phyloP scores from a whole-genome alignment of 768 basidiomycete species.

The Pseudohyphozyma bogoriensis region DNA sequence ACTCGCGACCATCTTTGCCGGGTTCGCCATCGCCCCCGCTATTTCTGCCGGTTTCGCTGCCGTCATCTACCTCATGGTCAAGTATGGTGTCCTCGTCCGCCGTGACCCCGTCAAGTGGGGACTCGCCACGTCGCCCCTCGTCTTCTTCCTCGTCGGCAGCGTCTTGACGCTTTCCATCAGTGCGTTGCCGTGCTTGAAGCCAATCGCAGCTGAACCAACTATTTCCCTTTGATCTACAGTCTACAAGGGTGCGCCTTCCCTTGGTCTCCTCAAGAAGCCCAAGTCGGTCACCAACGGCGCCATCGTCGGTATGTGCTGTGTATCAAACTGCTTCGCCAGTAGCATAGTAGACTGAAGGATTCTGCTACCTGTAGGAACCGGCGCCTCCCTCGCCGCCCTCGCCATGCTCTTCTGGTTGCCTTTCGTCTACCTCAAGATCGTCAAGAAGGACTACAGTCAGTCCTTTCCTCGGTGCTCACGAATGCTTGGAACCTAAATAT shows the following conservation, averaged over 20 bases:
- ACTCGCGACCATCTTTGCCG: conserved; percentile 35
- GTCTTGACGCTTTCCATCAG: conserved; percentile 41
- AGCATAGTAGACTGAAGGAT: too few species aligned
- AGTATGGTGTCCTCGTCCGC: conserved; percentile 38
- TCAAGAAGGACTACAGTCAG: conserved; percentile 41
- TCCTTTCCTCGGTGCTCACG: neutral
- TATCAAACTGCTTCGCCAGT: too few species aligned
- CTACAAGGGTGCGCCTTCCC: conserved; percentile 41
- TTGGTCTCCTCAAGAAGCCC: conserved; percentile 38
- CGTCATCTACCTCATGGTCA: conserved; percentile 37
- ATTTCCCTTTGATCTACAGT: conserved; percentile 16
- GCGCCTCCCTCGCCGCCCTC: conserved; percentile 36
- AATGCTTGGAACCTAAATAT: neutral
- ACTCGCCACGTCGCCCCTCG: conserved; percentile 34
- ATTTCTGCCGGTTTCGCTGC: conserved; percentile 40
- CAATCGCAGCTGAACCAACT: neutral
- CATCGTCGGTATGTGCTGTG: conserved; percentile 38
- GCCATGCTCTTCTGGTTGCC: conserved; percentile 42
- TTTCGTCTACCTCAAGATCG: conserved; percentile 40
- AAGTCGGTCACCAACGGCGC: conserved; percentile 36
- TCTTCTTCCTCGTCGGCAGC: conserved; percentile 32
- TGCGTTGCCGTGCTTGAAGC: neutral
- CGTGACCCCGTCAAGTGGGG: conserved; percentile 36
- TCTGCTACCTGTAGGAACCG: too few species aligned
- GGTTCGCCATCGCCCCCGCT: conserved; percentile 33